Conservation (phyloP, 768 basidiomycete species). For the Podaxis rugospora region DNA sequence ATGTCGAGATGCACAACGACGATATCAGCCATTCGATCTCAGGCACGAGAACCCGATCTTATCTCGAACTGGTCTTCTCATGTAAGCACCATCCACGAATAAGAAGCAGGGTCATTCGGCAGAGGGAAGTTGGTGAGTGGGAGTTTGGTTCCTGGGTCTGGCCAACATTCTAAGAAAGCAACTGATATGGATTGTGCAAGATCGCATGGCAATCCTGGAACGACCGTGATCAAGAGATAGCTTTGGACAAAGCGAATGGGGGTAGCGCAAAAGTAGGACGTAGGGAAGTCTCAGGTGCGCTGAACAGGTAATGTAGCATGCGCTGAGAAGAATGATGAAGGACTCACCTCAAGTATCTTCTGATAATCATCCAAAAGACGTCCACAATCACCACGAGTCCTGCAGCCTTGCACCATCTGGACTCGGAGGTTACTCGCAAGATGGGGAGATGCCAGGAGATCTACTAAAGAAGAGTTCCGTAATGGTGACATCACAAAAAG, state of each 20-base stretch:
- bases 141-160: background rate
- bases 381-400: no score
- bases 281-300: background rate
- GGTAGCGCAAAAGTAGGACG: background rate
- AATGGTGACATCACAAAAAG: background rate
- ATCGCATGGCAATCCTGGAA: background rate
- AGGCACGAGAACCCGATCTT: background rate
- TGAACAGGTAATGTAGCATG: background rate
- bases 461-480: background rate
- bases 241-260: background rate
- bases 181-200: background rate
- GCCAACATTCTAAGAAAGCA: background rate
- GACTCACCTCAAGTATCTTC: background rate
- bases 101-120: background rate
- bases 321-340: background rate
- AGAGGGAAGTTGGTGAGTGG: background rate
- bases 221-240: background rate
- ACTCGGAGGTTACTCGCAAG: background rate
- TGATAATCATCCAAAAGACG: background rate
- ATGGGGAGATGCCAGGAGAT: background rate
- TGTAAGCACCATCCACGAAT: background rate
- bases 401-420: background rate
- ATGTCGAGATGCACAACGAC: background rate
- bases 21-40: background rate
- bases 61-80: background rate